A percentile compares a stretch with the other conserved stretches of the same genome.
These are phyloP conservation scores for Termitomyces bulborhizus DNA, from an alignment of 768 basidiomycete species.

Conservation along the genomic window DNA sequence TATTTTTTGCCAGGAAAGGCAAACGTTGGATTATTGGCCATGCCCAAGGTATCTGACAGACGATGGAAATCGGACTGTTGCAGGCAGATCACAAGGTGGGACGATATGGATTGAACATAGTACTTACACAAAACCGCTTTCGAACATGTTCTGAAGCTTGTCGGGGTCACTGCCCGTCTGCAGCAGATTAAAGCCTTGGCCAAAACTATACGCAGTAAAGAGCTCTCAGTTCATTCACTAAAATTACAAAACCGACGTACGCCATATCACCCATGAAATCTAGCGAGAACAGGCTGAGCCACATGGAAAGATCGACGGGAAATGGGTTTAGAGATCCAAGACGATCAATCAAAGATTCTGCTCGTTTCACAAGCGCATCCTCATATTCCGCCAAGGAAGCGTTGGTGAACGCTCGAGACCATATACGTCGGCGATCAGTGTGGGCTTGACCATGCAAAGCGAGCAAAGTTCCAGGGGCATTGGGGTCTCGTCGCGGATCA, in stretches of 20 bases:
- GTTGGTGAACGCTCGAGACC: conserved; percentile 36
- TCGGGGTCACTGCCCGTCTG: conserved; percentile 28
- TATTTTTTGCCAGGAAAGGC: conserved; percentile 21
- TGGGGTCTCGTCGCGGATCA: conserved; percentile 13
- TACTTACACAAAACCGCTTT: conserved; percentile 15
- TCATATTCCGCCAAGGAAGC: conserved; percentile 35
- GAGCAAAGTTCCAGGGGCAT: conserved; percentile 12
- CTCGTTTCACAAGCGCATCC: conserved; percentile 22
- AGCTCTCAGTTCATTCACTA: background rate
- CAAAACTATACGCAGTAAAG: conserved; percentile 18
- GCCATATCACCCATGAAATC: conserved; percentile 39
- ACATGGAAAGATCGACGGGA: conserved; percentile 22
- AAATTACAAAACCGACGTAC: conserved; percentile 13
- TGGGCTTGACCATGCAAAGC: conserved; percentile 11
- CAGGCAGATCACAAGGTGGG: background rate
- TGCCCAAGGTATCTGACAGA: conserved; percentile 21
- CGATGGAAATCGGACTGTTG: conserved; percentile 10
- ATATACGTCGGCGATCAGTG: conserved; percentile 31
- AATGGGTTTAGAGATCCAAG: conserved; percentile 13
- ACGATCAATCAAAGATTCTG: conserved; percentile 23
- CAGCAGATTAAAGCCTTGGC: conserved; percentile 28
- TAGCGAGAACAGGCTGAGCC: conserved; percentile 30
- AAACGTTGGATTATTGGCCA: conserved; percentile 17
- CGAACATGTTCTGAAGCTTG: conserved; percentile 14
- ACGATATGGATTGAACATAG: background rate